These are phyloP conservation scores for Pythium vanterpoolii DNA, from an alignment of 352 stramenopile species.

Conservation along the genomic window DNA sequence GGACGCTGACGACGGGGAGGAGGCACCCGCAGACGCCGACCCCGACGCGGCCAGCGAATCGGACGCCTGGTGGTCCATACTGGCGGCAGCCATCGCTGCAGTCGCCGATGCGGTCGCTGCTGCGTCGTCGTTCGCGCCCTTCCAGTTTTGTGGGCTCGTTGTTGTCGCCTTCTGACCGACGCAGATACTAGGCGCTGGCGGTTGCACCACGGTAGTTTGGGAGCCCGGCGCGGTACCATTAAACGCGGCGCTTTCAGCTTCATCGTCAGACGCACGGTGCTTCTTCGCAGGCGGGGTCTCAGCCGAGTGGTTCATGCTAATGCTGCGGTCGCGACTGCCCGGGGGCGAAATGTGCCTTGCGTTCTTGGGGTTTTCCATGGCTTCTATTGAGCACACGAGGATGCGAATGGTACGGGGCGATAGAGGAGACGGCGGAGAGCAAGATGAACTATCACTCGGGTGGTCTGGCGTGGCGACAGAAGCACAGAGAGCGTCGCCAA, in stretches of 20 bases:
- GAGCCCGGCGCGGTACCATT: background rate
- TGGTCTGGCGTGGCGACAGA: background rate
- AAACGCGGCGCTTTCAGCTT: conserved; percentile 34
- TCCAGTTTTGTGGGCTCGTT: conserved; percentile 19
- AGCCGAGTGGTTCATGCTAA: conserved; percentile 60
- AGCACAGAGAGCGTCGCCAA: background rate
- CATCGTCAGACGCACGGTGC: conserved; percentile 73
- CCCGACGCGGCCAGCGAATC: background rate
- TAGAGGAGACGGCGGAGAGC: conserved; percentile 11
- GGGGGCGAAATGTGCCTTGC: conserved; percentile 4
- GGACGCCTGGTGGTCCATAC: conserved; percentile 8
- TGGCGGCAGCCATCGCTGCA: conserved; percentile 17
- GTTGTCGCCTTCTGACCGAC: conserved; percentile 14
- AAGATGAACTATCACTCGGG: background rate
- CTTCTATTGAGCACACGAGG: background rate
- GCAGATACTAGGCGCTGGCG: conserved; percentile 11
- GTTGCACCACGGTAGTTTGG: background rate
- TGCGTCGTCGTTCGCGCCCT: conserved; percentile 6
- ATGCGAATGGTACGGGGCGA: conserved; percentile 4
- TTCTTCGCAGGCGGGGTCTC: conserved; percentile 69
- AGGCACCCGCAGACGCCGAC: background rate
- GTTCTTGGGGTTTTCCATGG: conserved; percentile 16
- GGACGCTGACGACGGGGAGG: conserved; percentile 3
- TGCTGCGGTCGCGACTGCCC: conserved; percentile 49
- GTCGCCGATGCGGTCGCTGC: conserved; percentile 12